phyloP scores from a whole-genome alignment of 2,329 filamentous ascomycete genomes.

The Didymella arachidicola region DNA sequence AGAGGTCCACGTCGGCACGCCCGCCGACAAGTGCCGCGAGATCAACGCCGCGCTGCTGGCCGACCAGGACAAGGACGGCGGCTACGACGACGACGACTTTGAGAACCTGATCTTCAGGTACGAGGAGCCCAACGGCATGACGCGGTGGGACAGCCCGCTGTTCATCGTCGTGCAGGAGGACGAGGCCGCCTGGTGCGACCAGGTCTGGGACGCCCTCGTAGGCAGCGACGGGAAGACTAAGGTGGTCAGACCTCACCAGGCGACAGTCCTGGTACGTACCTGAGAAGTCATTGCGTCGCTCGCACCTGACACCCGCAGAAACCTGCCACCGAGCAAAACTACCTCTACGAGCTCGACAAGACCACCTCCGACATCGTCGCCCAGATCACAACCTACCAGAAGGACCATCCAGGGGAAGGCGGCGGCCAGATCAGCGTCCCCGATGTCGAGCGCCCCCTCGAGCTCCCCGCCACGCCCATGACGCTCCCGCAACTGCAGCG shows the following conservation, averaged over 20 bases:
- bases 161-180: constrained; percentile 83
- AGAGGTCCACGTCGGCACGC: constrained; percentile 66
- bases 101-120: constrained; percentile 83
- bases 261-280: constrained; percentile 67
- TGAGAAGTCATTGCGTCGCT: not conserved
- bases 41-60: constrained; percentile 67
- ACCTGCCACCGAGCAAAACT: constrained; percentile 70
- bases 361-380: constrained; percentile 80
- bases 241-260: constrained; percentile 74
- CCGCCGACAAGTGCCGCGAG: constrained; percentile 62
- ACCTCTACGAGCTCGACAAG: constrained; percentile 80
- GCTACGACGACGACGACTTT: constrained; percentile 69
- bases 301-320: constrained; percentile 51
- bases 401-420: constrained; percentile 68
- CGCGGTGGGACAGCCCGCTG: constrained; percentile 81
- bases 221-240: constrained; percentile 69
- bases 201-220: constrained; percentile 76
- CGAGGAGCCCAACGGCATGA: constrained; percentile 87
- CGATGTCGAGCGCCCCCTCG: constrained; percentile 64
- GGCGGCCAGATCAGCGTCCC: constrained; percentile 66
- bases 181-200: constrained; percentile 69
- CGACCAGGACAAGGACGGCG: constrained; percentile 49
- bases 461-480: constrained; percentile 71
- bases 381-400: constrained; percentile 72
- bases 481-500: constrained; percentile 80